Percentiles rank a stretch among this genome's conserved stretches.
These are phyloP conservation scores for Diplodia sapinea DNA, from an alignment of 2,329 filamentous ascomycete genomes.

Conservation along the genomic window DNA sequence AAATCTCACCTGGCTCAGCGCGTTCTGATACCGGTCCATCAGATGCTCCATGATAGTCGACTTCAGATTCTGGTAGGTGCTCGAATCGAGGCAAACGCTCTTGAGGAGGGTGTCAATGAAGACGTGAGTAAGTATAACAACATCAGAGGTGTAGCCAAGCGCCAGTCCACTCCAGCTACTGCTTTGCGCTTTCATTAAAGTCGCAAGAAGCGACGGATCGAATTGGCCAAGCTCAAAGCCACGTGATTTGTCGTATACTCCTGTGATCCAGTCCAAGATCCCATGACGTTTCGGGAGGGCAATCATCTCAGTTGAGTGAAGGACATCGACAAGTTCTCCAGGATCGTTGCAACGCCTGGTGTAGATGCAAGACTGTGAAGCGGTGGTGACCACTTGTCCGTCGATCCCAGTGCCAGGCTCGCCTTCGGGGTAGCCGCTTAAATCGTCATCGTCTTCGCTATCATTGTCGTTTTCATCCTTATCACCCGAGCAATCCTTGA, in stretches of 20 bases:
- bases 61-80: conserved; percentile 53
- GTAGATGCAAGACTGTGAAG: conserved; percentile 45
- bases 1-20: conserved; percentile 58
- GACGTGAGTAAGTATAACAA: conserved; percentile 58
- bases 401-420: conserved; percentile 43
- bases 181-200: conserved; percentile 60
- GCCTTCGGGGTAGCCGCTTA: not conserved
- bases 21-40: conserved; percentile 52
- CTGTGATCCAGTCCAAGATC: conserved; percentile 56
- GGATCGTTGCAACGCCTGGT: not conserved
- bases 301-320: not conserved
- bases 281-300: not conserved
- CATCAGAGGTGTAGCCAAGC: conserved; percentile 57
- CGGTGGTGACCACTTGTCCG: conserved; percentile 46
- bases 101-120: conserved; percentile 58
- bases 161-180: conserved; percentile 60
- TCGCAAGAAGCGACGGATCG: conserved; percentile 49
- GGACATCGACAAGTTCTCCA: conserved; percentile 1
- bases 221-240: conserved; percentile 64
- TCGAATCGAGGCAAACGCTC: conserved; percentile 52
- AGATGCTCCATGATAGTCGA: conserved; percentile 55
- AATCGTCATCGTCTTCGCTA: not conserved
- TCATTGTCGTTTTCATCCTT: conserved; percentile 30
- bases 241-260: conserved; percentile 53
- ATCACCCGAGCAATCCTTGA: conserved; percentile 29